These are phyloP conservation scores for Chlamydomonas incerta DNA, from an alignment of 139 green algal genomes.

Conservation along the genomic window DNA sequence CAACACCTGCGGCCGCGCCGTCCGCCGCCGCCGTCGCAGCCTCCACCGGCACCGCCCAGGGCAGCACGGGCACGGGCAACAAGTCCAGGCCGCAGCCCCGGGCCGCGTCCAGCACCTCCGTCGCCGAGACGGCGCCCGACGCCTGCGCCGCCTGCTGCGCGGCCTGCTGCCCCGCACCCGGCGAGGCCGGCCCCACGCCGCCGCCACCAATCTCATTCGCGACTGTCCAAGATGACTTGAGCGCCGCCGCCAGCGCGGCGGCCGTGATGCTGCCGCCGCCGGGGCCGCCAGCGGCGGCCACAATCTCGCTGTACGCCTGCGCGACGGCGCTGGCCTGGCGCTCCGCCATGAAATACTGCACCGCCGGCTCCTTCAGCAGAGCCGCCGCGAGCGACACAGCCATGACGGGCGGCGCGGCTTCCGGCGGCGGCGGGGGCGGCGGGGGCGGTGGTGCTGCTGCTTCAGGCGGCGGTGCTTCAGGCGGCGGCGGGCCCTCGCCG, in stretches of 20 bases:
- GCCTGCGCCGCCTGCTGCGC: neutral
- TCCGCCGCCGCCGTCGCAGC: neutral
- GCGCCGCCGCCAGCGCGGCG: neutral
- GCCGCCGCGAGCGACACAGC: too few relatives aligned
- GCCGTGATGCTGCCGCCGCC: neutral
- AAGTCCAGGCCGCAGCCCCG: slow-evolving; percentile 19
- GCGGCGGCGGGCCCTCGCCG: too few relatives aligned
- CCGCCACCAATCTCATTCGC: neutral
- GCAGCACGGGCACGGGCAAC: slow-evolving; percentile 17
- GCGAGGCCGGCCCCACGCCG: neutral
- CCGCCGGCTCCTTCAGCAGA: slow-evolving; percentile 1
- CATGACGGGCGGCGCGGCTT: neutral
- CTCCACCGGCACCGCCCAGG: slow-evolving; percentile 11
- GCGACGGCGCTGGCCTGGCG: slow-evolving; percentile 6
- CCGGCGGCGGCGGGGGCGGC: neutral
- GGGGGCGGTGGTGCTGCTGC: too few relatives aligned
- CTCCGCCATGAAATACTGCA: slow-evolving; percentile 33
- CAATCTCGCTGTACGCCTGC: slow-evolving; percentile 22
- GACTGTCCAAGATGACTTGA: neutral
- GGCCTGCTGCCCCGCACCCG: neutral
- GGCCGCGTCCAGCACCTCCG: neutral
- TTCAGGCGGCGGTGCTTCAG: too few relatives aligned
- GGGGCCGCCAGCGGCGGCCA: neutral
- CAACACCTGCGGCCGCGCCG: too few relatives aligned
- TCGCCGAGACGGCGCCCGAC: neutral